Evolutionary conservation across 2,329 filamentous ascomycete genomes (phyloP).

Genomic region (Microsporum canis): DNA sequence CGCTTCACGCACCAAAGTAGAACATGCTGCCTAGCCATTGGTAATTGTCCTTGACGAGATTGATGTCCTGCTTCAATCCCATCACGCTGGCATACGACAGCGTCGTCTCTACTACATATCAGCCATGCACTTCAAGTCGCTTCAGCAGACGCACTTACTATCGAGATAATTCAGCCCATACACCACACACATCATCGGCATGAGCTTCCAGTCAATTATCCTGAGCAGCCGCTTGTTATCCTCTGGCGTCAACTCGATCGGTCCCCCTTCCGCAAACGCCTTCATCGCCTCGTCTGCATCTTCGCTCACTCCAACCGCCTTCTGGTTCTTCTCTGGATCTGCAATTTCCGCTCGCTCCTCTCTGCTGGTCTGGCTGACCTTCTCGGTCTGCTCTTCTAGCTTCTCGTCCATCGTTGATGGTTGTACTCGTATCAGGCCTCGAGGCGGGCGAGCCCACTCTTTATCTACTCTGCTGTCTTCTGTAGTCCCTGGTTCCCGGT

Average conservation of each 20-base stretch:
- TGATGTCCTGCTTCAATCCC: constrained; percentile 41
- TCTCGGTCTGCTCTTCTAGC: neutral
- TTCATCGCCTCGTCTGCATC: constrained; percentile 53
- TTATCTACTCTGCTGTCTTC: neutral
- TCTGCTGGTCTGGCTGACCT: neutral
- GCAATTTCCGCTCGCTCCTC: neutral
- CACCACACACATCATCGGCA: constrained; percentile 48
- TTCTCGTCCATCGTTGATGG: neutral
- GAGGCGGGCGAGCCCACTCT: neutral
- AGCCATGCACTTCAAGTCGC: neutral
- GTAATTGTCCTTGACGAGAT: constrained; percentile 41
- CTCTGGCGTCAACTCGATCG: constrained; percentile 44
- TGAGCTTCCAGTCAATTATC: constrained; percentile 51
- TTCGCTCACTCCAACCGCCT: constrained; percentile 33
- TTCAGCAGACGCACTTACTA: constrained; percentile 22
- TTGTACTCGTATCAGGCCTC: neutral
- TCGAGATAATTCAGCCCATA: constrained; percentile 50
- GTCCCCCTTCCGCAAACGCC: constrained; percentile 42
- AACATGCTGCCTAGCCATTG: constrained; percentile 43
- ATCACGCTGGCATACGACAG: constrained; percentile 44
- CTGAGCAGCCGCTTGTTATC: constrained; percentile 49
- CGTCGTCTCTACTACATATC: constrained; percentile 12
- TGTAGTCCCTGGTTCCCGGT: neutral
- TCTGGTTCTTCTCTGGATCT: neutral
- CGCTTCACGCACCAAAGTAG: constrained; percentile 36